Evolutionary conservation across 306 rosid genomes (phyloP), one percentile per base, ranked within the genome.

Genomic region (Prunus dulcis): DNA sequence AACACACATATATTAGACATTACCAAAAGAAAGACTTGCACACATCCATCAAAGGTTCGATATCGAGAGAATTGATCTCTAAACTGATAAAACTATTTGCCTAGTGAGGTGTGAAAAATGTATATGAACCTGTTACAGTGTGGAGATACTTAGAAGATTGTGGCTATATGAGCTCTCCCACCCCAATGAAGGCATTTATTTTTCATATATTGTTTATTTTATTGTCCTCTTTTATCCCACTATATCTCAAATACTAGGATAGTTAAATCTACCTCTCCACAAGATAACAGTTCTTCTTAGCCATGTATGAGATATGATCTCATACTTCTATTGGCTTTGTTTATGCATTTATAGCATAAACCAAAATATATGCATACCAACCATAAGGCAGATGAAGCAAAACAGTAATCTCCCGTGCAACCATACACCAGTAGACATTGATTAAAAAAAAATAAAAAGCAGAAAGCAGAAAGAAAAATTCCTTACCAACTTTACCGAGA

Each of bases 401-500:
- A 34, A 4, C 43, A 66, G 6, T 23, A 15, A 28, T 57, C 62
- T 23, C 41, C 22, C 2, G 17, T 22, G 58, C 51, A 78, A 75
- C 58, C 76, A 76, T 18, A 56, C 52, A 4, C 28, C 50, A 62
- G 74, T 38, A 28, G 22, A 62, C 55, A 76, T 43, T 9, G 62
- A 73, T 65, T 30, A 46, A 65, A 43, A 77, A 77, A 14, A 28
- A 10, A 15, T 1, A 2, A 47, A 10, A 12, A 13, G 3, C 15
- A 13, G 12, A 13, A 47, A 50, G 67, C 62, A 53, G 73, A 72
- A 38, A 32, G 30, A 41, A 75, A 6, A 56, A 66, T 57, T 79
- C 32, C 97, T 85, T 81, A 92, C 99, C 99, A 82, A 95, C 97
- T n/a, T 78, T 90, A 88, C 88, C 83, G 78, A 95, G 93, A 82